These are phyloP conservation scores for Mimosa pudica DNA, from an alignment of 306 rosid species.

Conservation along the genomic window DNA sequence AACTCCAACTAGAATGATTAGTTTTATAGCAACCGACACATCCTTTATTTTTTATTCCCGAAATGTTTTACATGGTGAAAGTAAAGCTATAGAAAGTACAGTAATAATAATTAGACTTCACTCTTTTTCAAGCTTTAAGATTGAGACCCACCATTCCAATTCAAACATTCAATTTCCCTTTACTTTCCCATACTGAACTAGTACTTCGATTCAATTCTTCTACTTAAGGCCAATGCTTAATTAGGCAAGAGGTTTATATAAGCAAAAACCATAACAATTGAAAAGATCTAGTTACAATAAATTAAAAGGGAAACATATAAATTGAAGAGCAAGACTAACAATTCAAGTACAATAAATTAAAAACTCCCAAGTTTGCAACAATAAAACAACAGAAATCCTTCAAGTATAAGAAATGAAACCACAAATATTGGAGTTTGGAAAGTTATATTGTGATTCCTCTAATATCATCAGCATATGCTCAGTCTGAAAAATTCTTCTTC, in stretches of 20 bases:
- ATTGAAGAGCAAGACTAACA: constrained; percentile 2
- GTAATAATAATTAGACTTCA: too few relatives aligned
- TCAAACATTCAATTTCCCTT: too few relatives aligned
- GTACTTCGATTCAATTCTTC: neutral
- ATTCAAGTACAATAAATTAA: constrained; percentile 30
- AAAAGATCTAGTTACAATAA: constrained; percentile 26
- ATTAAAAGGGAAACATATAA: neutral
- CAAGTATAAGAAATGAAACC: constrained; percentile 34
- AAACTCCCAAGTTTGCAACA: constrained; percentile 19
- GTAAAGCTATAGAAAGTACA: too few relatives aligned
- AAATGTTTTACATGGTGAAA: neutral
- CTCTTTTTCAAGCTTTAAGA: neutral
- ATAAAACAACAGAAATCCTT: constrained; percentile 40
- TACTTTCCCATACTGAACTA: neutral
- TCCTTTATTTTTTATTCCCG: too few relatives aligned
- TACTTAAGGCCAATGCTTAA: neutral
- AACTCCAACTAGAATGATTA: neutral
- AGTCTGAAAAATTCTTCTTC: constrained; percentile 16
- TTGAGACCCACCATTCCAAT: neutral
- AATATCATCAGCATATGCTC: constrained; percentile 19
- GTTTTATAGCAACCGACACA: neutral
- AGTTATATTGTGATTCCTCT: constrained; percentile 39
- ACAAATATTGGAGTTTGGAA: constrained; percentile 34
- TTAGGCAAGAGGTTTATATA: neutral
- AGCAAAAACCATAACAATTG: constrained; percentile 13